Percentiles rank a stretch among this genome's conserved stretches.
Conservation (phyloP, 192 early-diverging fungal genomes). For the Diversispora eburnea region DNA sequence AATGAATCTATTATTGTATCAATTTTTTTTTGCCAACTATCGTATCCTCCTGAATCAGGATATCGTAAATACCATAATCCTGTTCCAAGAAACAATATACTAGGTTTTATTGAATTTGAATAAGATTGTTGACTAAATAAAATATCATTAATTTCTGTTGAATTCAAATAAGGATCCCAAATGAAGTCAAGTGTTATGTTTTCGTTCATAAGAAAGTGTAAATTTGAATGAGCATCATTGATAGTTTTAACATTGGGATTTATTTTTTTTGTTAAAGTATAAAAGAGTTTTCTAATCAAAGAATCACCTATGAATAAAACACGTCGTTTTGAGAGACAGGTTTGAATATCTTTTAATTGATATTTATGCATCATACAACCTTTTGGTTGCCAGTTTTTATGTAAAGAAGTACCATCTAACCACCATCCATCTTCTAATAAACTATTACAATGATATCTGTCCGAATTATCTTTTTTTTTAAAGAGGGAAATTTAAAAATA, state of each 20-base stretch:
- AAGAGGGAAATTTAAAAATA: no score
- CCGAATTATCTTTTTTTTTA: no score
- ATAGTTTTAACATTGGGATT: conserved; percentile 33
- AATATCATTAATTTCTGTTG: conserved; percentile 32
- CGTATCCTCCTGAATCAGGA: conserved; percentile 38
- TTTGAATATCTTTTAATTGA: conserved; percentile 33
- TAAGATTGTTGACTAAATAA: not conserved
- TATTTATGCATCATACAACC: conserved; percentile 62
- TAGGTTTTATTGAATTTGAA: conserved; percentile 21
- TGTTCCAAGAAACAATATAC: conserved; percentile 47
- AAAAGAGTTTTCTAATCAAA: conserved; percentile 56
- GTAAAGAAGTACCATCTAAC: conserved; percentile 30
- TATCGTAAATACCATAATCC: conserved; percentile 70
- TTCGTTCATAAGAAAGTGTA: conserved; percentile 29
- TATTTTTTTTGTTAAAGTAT: conserved; percentile 48
- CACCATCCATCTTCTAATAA: conserved; percentile 54
- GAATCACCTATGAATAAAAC: conserved; percentile 71
- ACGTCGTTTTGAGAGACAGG: conserved; percentile 47
- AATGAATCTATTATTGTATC: conserved; percentile 41
- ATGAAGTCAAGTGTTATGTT: conserved; percentile 51
- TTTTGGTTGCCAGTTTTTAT: conserved; percentile 56
- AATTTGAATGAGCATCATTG: conserved; percentile 40
- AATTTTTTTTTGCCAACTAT: conserved; percentile 44
- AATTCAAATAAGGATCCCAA: conserved; percentile 73
- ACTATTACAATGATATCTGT: conserved; percentile 30